These are phyloP conservation scores for Hevea brasiliensis DNA, from an alignment of 345 rosid species.

Conservation along the genomic window DNA sequence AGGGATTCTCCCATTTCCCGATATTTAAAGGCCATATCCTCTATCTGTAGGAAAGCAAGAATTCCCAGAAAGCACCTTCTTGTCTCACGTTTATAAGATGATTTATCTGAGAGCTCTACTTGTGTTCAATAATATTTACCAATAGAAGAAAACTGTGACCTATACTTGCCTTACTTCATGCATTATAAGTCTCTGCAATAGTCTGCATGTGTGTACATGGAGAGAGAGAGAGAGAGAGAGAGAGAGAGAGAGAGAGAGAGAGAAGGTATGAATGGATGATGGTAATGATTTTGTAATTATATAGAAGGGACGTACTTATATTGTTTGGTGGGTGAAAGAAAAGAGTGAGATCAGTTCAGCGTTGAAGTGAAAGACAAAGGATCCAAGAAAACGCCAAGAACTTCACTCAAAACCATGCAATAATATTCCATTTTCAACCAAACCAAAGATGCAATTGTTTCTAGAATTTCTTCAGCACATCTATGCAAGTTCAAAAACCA, in stretches of 20 bases:
- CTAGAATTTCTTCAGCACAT: constrained; percentile 11
- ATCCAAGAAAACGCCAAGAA: constrained; percentile 46
- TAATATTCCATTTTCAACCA: constrained; percentile 17
- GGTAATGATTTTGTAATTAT: constrained; percentile 25
- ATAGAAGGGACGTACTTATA: constrained; percentile 17
- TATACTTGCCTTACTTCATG: neutral
- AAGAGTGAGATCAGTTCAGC: neutral
- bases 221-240: neutral
- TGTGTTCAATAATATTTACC: constrained; percentile 10
- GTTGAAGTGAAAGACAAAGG: constrained; percentile 22
- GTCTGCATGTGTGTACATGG: constrained; percentile 1
- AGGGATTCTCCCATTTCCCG: neutral
- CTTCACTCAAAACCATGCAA: constrained; percentile 48
- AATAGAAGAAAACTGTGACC: no score
- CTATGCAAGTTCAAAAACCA: constrained; percentile 3
- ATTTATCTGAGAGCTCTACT: neutral
- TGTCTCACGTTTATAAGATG: constrained; percentile 31
- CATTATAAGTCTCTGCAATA: neutral
- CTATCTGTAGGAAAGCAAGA: constrained; percentile 11
- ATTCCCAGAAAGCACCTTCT: constrained; percentile 19
- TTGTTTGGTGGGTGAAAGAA: neutral
- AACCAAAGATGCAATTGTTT: constrained; percentile 1
- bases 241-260: neutral
- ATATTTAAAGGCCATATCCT: constrained; percentile 2
- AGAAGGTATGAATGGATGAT: neutral